Evolutionary conservation across 2,329 filamentous ascomycete genomes (phyloP), one percentile per base, ranked within the genome.

Genomic region (Ophiocordyceps camponoti-rufipedis): DNA sequence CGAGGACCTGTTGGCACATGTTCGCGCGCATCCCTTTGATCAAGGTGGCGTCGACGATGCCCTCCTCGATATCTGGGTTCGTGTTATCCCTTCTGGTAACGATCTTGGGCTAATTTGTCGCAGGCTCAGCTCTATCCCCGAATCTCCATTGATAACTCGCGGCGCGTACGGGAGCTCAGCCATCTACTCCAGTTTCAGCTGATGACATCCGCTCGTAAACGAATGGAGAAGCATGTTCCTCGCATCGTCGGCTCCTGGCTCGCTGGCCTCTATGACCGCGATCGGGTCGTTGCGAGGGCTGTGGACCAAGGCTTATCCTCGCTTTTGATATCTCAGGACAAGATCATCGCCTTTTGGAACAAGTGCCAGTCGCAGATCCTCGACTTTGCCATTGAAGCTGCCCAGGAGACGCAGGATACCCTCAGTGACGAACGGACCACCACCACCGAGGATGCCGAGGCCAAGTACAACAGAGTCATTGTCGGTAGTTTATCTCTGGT

Each of bases 401-500:
- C 91, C 40, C 75, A 80, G 45, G 91, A 98, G 61, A 89, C 82
- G 0, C 62, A 80, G 3, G 72, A 81, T 33, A 93, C 85, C 0
- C 67, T 98, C 33, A 96, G 88, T 57, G 91, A 98, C 58, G 85
- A 93, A 62, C 75, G 89, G 23, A 85, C 79, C 1, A 85, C 87
- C 4, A 91, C 78, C 48, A 65, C 75, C 9, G 89, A 96, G 52
- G 91, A 98, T 58, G 80, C 86, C 4, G 75, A 87, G 52, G 75
- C 82, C 16, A 95, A 94, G 54, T 91, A 93, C 63, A 75, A 79
- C 49, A 75, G 91, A 42, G 87, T 95, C 4, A 55, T 78, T 3
- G 68, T 67, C 10, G 68, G 67, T 8, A 72, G 72, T 46, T 55
- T 80, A 19, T 73, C 70, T 1, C 61, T 80, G 6, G 69, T 78